Evolutionary conservation across 164 flowering plant species (phyloP).

Genomic region (Stephania cephalantha): DNA sequence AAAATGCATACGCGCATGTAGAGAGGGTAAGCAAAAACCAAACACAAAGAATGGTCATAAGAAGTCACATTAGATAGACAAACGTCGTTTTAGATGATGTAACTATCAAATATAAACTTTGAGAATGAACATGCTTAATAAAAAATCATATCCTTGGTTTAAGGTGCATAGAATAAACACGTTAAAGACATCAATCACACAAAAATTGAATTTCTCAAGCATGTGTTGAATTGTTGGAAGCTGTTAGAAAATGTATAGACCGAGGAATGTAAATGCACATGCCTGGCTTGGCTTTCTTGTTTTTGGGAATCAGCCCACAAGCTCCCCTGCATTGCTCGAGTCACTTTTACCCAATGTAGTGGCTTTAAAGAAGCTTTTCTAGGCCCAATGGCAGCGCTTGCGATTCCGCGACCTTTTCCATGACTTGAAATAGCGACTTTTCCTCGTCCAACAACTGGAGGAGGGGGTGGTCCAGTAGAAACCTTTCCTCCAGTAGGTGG

Average conservation of each 20-base stretch:
- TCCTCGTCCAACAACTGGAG: constrained; percentile 66
- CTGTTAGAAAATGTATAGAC: neutral
- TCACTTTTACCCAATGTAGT: constrained; percentile 94
- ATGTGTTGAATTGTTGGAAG: neutral
- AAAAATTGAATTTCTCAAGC: neutral
- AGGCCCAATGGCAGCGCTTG: constrained; percentile 35
- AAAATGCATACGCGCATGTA: neutral
- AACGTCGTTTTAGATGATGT: neutral
- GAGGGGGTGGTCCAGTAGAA: constrained; percentile 48
- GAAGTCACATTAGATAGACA: neutral
- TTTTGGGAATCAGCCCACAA: constrained; percentile 87
- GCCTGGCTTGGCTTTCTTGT: constrained; percentile 72
- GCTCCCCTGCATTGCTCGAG: constrained; percentile 94
- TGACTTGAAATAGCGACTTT: constrained; percentile 29
- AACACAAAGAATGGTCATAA: neutral
- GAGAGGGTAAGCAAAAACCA: neutral
- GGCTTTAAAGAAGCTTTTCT: constrained; percentile 75
- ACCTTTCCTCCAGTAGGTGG: constrained; percentile 45
- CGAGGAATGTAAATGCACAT: constrained; percentile 9
- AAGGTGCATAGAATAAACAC: neutral
- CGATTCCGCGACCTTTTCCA: constrained; percentile 48
- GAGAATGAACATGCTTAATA: neutral
- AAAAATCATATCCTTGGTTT: neutral
- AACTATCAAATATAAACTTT: neutral
- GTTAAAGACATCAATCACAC: neutral